These are phyloP conservation scores for Angophora floribunda DNA, from an alignment of 345 rosid species.

Conservation along the genomic window DNA sequence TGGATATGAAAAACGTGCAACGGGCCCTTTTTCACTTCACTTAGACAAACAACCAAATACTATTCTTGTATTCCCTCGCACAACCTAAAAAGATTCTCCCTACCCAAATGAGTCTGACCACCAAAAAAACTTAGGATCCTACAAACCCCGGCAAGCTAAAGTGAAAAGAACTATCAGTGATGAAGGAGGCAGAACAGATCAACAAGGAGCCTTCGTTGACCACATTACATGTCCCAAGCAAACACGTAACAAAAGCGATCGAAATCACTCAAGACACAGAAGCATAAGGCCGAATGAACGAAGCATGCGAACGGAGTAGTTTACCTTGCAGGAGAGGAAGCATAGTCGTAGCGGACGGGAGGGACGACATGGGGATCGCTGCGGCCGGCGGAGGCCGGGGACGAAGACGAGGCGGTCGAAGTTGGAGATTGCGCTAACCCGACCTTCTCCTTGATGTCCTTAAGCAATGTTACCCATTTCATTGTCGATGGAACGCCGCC, in stretches of 20 bases:
- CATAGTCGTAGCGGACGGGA: conserved; percentile 22
- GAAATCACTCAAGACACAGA: neutral
- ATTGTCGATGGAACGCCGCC: conserved; percentile 14
- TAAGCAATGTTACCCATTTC: conserved; percentile 99
- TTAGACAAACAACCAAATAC: neutral
- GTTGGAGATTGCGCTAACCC: conserved; percentile 81
- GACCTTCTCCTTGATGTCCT: conserved; percentile 97
- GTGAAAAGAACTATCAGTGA: neutral
- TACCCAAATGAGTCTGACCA: neutral
- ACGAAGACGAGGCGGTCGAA: conserved; percentile 38
- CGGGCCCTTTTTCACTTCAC: neutral
- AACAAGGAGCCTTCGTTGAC: neutral
- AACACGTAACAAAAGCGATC: neutral
- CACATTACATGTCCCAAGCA: neutral
- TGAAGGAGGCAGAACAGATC: neutral
- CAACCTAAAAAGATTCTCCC: neutral
- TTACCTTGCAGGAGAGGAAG: conserved; percentile 65
- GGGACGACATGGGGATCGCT: conserved; percentile 30
- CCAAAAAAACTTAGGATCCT: neutral
- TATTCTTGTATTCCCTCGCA: neutral
- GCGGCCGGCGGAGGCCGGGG: conserved; percentile 32
- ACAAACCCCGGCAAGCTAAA: neutral
- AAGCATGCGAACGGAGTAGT: neutral
- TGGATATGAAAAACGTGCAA: neutral
- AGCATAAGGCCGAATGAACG: neutral